Evolutionary conservation across 176 grass and related monocot species (phyloP), one percentile per base, ranked within the genome.

Genomic region (Calamus simplicifolius): DNA sequence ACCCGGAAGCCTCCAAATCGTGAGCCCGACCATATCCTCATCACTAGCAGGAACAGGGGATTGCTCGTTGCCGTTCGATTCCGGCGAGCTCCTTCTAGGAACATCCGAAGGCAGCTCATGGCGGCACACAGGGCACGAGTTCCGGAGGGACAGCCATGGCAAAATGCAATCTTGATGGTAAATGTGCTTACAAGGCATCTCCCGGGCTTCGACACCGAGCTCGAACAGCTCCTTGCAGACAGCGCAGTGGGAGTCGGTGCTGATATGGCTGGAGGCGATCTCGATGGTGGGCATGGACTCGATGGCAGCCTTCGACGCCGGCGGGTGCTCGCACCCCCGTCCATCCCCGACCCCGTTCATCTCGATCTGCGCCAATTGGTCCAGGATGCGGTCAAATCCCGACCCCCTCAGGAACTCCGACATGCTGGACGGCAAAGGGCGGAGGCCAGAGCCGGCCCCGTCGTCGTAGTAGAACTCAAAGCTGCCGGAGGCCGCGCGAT

Each of bases 51-150:
- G 26, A 2, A 16, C 56, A 17, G 14, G 57, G 29, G 57, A 4
- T 6, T 59, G 25, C 25, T 30, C 57, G 29, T 15, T 28, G 57
- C 27, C 57, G 2, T 59, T 26, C 4, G 12, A 16, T 59, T 59
- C 57, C 29, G 57, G 4, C 57, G 35, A 43, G 35, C 35, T 6
- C 35, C 35, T 43, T 12, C 35, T 13, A 43, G 8, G 35, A 13
- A 18, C 57, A 30, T 59, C 57, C 4, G 57, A n/a, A 4, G 57
- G 57, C 57, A 59, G 27, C 16, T 27, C 57, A n/a, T 59, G 25
- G 27, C 57, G 57, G 57, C 57, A 59, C 15, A 59, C 57, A 30
- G 57, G 57, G 57, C 57, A 59, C 27, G 57, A 59, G 29, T 59
- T 59, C 17, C 57, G 27, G 27, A 59, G 57, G 14, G 2, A 59